Base-by-base conservation (phyloP, 129 eudicot genomes). In the Chrysanthemum lavandulifolium region DNA sequence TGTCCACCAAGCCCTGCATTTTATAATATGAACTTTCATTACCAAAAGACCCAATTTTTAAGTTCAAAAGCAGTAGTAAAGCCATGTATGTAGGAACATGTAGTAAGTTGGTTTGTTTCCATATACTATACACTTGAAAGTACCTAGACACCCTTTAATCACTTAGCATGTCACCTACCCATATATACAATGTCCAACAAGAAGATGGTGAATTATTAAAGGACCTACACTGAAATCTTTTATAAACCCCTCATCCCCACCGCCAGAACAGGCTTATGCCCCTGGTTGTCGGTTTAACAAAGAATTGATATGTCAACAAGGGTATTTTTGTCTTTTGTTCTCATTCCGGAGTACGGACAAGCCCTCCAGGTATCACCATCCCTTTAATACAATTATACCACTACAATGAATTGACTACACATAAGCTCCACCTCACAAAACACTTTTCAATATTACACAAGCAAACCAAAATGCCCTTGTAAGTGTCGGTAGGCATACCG, bases 1-100 rank as follows among this genome's bases (percentile, higher is more conserved):
- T 15, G n/a, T 72, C 53, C 76, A 51, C 23, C 64, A 23, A 21
- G 40, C 72, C 81, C 77, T 78, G 82, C 82, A 78, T 64, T 63
- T 19, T 13, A 63, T 15, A 52, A 54, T 19, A 19, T 19, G 4
- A 59, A 59, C 11, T 36, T 36, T 43, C 4, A 11, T 68, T 25
- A 48, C 45, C n/a, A 51, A 14, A 10, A 11, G 40, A 4, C 11
- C 57, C 63, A 25, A 2, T 14, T 14, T 51, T 25, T 10, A 36
- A 21, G n/a, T 6, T 6, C 14, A 63, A 63, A 31, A 21, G 19
- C 58, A 51, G 71, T 10, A 45, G 25, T 47, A 45, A 15, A 14
- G 23, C 8, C 70, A 65, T 7, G 50, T 18, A 55, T 15, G 2
- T 23, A 15, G 31, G 31, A 29, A 29, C 33, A 29, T 29, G 33